A percentile compares a stretch with the other conserved stretches of the same genome.
phyloP scores from a whole-genome alignment of 2,329 filamentous ascomycete species.

The Zalaria obscura region DNA sequence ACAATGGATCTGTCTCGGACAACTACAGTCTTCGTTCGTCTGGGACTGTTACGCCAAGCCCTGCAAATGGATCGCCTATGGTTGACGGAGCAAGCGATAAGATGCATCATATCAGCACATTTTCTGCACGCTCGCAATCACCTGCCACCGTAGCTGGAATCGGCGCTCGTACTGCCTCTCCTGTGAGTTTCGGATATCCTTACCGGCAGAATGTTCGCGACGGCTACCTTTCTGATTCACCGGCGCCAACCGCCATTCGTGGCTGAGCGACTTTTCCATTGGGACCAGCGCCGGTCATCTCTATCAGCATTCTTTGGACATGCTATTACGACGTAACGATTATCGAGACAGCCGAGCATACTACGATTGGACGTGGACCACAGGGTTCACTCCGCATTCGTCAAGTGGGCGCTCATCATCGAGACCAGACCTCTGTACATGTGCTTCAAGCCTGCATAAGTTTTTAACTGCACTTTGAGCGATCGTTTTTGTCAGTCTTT shows the following conservation, averaged over 20 bases:
- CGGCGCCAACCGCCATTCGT: conserved; percentile 19
- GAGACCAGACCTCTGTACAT: no score
- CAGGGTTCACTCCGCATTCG: no score
- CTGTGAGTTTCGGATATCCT: conserved; percentile 21
- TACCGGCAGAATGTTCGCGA: conserved; percentile 17
- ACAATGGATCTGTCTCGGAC: conserved; percentile 3
- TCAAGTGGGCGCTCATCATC: no score
- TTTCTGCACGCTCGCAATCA: conserved; percentile 17
- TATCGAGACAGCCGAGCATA: no score
- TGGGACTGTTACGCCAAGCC: conserved; percentile 5
- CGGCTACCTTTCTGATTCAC: conserved; percentile 18
- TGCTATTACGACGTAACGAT: no score
- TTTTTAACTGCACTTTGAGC: not conserved
- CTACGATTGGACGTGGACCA: no score
- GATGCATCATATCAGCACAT: conserved; percentile 7
- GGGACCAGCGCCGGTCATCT: no score
- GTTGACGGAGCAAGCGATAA: conserved; percentile 15
- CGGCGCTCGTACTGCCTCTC: conserved; percentile 14
- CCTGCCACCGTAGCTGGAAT: conserved; percentile 13
- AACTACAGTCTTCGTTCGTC: conserved; percentile 5
- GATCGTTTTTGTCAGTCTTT: not conserved
- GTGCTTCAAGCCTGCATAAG: not conserved
- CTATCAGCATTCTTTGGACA: no score
- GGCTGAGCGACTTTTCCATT: conserved; percentile 11
- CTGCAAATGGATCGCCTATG: conserved; percentile 8